phyloP scores from a whole-genome alignment of 1,284 basidiomycete species.

The Ustilago loliicola region DNA sequence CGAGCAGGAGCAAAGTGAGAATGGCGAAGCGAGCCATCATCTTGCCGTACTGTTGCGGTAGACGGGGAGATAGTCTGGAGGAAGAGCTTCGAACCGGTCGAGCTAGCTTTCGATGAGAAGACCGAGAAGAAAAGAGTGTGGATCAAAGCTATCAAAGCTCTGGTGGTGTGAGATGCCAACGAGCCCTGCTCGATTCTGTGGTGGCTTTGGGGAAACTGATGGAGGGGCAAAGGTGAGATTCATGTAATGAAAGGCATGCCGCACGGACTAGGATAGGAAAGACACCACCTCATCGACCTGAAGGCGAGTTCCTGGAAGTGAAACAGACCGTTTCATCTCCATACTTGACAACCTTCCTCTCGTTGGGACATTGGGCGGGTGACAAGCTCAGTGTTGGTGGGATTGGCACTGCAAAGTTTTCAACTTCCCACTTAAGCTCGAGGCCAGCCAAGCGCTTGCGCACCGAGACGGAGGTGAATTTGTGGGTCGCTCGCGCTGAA shows the following conservation, averaged over 20 bases:
- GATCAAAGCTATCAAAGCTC: not conserved
- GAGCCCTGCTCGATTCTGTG: not conserved
- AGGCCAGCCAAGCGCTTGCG: too few species aligned
- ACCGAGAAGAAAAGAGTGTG: not conserved
- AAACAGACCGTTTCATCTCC: too few species aligned
- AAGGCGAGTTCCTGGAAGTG: too few species aligned
- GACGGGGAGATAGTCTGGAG: not conserved
- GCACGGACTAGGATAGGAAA: not conserved
- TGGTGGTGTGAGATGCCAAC: not conserved
- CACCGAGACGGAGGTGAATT: too few species aligned
- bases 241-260: not conserved
- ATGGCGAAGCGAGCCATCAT: not conserved
- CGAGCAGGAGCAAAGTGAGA: not conserved
- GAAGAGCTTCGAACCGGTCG: constrained; percentile 3
- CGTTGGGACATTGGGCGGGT: too few species aligned
- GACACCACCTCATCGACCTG: not conserved
- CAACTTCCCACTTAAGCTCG: not conserved
- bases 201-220: not conserved
- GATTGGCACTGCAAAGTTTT: not conserved
- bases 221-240: not conserved
- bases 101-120: not conserved
- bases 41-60: not conserved
- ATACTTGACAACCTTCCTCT: too few species aligned
- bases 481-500: too few species aligned
- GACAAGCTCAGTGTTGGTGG: not conserved